phyloP scores from a whole-genome alignment of 2,329 filamentous ascomycete genomes.

The Xylariaceae sp. region DNA sequence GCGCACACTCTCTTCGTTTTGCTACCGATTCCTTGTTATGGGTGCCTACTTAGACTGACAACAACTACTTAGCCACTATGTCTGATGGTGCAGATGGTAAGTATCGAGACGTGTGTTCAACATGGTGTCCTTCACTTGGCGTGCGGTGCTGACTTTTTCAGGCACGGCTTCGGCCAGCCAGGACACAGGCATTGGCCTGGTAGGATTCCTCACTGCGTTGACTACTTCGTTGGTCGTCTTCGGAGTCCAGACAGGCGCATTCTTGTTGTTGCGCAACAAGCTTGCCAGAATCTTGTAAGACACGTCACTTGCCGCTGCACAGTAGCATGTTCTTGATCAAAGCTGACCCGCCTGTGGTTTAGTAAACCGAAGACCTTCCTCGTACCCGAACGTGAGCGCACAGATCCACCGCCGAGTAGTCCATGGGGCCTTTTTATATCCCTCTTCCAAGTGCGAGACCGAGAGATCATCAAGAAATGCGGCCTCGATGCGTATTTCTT shows the following conservation, averaged over 20 bases:
- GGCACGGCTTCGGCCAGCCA: constrained; percentile 26
- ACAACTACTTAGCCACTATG: too few species aligned
- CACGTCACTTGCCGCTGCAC: not conserved
- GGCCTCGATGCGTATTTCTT: constrained; percentile 98
- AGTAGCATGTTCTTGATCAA: constrained; percentile 7
- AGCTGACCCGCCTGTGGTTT: constrained; percentile 10
- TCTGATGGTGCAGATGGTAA: too few species aligned
- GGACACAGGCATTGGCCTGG: constrained; percentile 43
- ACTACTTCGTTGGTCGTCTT: constrained; percentile 62
- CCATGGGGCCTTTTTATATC: constrained; percentile 51
- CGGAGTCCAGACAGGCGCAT: constrained; percentile 63
- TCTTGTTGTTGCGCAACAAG: constrained; percentile 74
- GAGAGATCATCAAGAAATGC: constrained; percentile 90
- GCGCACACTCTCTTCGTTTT: too few species aligned
- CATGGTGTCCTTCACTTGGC: not conserved
- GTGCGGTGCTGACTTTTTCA: constrained; percentile 6
- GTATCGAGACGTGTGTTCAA: too few species aligned
- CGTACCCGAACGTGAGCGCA: constrained; percentile 80
- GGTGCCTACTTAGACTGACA: too few species aligned
- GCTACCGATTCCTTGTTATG: too few species aligned
- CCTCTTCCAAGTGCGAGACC: constrained; percentile 67
- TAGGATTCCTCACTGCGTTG: constrained; percentile 64
- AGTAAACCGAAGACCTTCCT: constrained; percentile 83
- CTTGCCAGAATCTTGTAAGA: constrained; percentile 79
- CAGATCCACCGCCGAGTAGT: constrained; percentile 64